A percentile compares a stretch with the other conserved stretches of the same genome.
Conservation (phyloP, 2,329 filamentous ascomycete genomes). For the Colletotrichum limetticola region DNA sequence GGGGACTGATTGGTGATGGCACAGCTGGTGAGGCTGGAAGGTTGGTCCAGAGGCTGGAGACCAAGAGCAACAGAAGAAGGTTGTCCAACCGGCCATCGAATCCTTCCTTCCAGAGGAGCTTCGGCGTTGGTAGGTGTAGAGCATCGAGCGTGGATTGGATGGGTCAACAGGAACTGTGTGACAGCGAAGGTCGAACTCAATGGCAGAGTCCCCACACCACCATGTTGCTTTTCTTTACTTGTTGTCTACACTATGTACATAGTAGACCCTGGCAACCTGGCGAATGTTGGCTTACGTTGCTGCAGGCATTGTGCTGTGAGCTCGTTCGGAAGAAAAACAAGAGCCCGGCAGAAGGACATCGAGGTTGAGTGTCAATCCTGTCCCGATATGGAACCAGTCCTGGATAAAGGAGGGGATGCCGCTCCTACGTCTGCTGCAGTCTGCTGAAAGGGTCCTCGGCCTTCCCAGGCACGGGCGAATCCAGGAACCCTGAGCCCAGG, state of each 20-base stretch:
- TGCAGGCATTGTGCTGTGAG: constrained; percentile 22
- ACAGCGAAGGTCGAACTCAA: constrained; percentile 17
- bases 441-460: constrained; percentile 7
- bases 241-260: neutral
- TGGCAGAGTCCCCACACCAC: constrained; percentile 20
- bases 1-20: constrained; percentile 5
- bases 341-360: neutral
- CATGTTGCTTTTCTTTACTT: constrained; percentile 9
- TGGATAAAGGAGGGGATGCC: neutral
- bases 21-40: constrained; percentile 13
- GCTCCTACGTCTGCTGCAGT: neutral
- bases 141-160: constrained; percentile 24
- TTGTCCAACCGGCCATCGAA: constrained; percentile 23
- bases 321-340: constrained; percentile 4
- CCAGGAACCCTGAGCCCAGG: constrained; percentile 17
- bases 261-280: constrained; percentile 7
- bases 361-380: constrained; percentile 20
- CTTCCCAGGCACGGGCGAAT: constrained; percentile 7
- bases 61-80: constrained; percentile 32
- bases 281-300: constrained; percentile 6
- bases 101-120: constrained; percentile 16
- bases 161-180: constrained; percentile 11
- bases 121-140: constrained; percentile 21
- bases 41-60: constrained; percentile 27
- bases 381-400: neutral